Base-by-base conservation (phyloP, 164 flowering plant genomes). In the Malania oleifera region DNA sequence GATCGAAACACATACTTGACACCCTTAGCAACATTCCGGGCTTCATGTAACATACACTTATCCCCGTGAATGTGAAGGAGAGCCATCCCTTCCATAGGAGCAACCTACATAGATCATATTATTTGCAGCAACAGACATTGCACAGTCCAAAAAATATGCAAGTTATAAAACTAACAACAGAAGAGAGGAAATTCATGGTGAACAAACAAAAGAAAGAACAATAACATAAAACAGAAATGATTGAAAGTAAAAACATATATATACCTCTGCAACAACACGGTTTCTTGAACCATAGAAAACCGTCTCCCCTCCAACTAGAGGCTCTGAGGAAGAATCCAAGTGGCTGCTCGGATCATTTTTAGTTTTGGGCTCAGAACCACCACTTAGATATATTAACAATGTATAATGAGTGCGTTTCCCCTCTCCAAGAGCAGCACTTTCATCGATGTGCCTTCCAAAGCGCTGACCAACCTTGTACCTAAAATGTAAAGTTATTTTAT, bases 391-490 rank as follows among this genome's bases (percentile, higher is more conserved):
- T 60, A 93, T 73, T 56, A 93, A 67, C 67, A 93, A 64, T 26
- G 98, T 93, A 69, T 93, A 93, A 48, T 78, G 67, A 3, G 97
- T 90, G 28, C 69, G 71, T 51, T 72, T 77, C 23, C 97, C 95
- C 4, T 75, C 86, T 48, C 79, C 91, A 69, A 90, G 81, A 73
- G 83, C 77, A 69, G 78, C 79, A 61, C 98, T 90, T 75, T 88
- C 98, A 82, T 93, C 98, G 62, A 93, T 90, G 64, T 93, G 98
- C 24, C 84, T 70, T 19, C 97, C 97, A 79, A 93, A 90, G 20
- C 82, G 80, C 69, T 93, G 98, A 28, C 97, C 95, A 46, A 69
- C 82, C 68, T 75, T 85, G 67, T 93, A 93, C 81, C 98, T 89
- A 70, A 46, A 58, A 70, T 37, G 17, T 47, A 34, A 60, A 15